Evolutionary conservation across 78 protist species (phyloP).

Genomic region (Isochrysis galbana): DNA sequence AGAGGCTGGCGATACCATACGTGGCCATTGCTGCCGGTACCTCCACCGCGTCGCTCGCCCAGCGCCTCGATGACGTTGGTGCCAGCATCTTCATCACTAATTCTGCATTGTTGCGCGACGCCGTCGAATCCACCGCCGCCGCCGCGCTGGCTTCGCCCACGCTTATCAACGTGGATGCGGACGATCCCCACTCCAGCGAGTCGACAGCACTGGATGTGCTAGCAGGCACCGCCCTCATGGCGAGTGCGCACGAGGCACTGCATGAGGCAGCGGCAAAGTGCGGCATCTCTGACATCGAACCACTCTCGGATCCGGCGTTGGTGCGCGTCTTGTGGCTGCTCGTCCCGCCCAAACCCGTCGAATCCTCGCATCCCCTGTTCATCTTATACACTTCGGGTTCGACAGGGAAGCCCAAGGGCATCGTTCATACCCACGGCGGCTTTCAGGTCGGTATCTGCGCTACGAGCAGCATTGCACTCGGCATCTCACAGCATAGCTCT

Average conservation of each 20-base stretch:
- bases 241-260: no score
- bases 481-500: not conserved
- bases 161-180: no score
- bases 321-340: not conserved
- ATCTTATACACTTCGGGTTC: conserved; percentile 11
- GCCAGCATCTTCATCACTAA: not conserved
- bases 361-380: not conserved
- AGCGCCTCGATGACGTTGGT: not conserved
- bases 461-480: not conserved
- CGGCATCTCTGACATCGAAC: no score
- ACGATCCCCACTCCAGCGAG: no score
- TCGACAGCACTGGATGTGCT: no score
- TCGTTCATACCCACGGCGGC: not conserved
- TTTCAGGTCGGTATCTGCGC: not conserved
- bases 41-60: not conserved
- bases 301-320: no score
- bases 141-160: no score
- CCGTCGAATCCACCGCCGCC: not conserved
- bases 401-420: conserved; percentile 26
- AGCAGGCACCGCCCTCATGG: no score
- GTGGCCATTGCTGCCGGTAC: not conserved
- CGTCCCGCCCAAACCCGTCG: not conserved
- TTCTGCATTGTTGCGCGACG: not conserved
- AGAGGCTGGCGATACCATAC: not conserved
- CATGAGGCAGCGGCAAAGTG: no score